These are phyloP conservation scores for Lyophyllum decastes DNA, from an alignment of 768 basidiomycete species.

Conservation along the genomic window DNA sequence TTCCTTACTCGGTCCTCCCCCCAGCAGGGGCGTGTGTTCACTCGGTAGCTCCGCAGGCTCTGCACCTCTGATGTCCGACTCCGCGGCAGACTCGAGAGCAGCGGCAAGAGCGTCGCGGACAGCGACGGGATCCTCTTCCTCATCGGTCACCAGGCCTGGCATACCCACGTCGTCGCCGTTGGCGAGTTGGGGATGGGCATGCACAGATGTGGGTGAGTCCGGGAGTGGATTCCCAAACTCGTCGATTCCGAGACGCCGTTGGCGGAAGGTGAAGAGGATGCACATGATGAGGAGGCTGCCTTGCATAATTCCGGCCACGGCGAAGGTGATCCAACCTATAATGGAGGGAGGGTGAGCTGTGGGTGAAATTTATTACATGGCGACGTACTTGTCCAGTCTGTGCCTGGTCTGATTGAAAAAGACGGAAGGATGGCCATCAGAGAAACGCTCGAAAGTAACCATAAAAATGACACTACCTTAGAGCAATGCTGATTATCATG, in stretches of 20 bases:
- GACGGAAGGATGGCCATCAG: neutral
- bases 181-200: neutral
- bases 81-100: slow-evolving; percentile 23
- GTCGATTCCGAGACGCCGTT: slow-evolving; percentile 73
- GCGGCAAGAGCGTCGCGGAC: slow-evolving; percentile 22
- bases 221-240: slow-evolving; percentile 75
- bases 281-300: slow-evolving; percentile 83
- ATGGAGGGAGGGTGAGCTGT: neutral
- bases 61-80: slow-evolving; percentile 21
- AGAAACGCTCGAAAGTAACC: neutral
- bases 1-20: neutral
- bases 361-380: neutral
- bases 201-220: neutral
- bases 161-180: slow-evolving; percentile 17
- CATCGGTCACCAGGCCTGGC: slow-evolving; percentile 23
- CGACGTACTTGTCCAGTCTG: slow-evolving; percentile 79
- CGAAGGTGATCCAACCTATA: slow-evolving; percentile 78
- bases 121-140: slow-evolving; percentile 23
- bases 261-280: slow-evolving; percentile 80
- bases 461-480: slow-evolving; percentile 44
- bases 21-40: slow-evolving; percentile 24
- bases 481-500: slow-evolving; percentile 84
- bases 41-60: slow-evolving; percentile 1
- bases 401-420: slow-evolving; percentile 55
- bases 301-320: slow-evolving; percentile 85